phyloP scores from a whole-genome alignment of 164 flowering plant genomes.

The Tetracentron sinense region DNA sequence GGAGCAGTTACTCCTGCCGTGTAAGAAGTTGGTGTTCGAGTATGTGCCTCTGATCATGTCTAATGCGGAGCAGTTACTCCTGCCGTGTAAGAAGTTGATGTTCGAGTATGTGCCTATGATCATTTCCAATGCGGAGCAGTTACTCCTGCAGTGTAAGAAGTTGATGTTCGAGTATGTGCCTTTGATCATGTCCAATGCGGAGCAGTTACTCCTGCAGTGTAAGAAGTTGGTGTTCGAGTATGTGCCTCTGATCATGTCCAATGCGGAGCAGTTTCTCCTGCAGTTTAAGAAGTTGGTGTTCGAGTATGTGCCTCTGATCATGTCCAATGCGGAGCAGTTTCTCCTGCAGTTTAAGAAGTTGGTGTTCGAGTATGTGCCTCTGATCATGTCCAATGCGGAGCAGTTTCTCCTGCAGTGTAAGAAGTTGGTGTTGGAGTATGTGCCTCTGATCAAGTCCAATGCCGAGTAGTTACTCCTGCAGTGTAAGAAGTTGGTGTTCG shows the following conservation, averaged over 20 bases:
- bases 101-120: no score
- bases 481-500: constrained; percentile 87
- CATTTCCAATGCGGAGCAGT: no score
- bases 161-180: no score
- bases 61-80: no score
- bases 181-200: no score
- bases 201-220: no score
- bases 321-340: constrained; percentile 63
- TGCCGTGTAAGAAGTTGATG: no score
- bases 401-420: constrained; percentile 80
- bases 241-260: neutral
- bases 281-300: constrained; percentile 93
- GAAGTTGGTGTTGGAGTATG: constrained; percentile 75
- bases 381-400: constrained; percentile 66
- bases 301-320: constrained; percentile 74
- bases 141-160: no score
- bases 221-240: neutral
- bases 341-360: constrained; percentile 80
- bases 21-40: no score
- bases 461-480: constrained; percentile 64
- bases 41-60: no score
- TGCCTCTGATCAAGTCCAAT: constrained; percentile 65
- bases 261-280: neutral
- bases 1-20: no score
- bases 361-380: constrained; percentile 83